phyloP scores from a whole-genome alignment of 352 stramenopile genomes.

The Phytophthora citricola region DNA sequence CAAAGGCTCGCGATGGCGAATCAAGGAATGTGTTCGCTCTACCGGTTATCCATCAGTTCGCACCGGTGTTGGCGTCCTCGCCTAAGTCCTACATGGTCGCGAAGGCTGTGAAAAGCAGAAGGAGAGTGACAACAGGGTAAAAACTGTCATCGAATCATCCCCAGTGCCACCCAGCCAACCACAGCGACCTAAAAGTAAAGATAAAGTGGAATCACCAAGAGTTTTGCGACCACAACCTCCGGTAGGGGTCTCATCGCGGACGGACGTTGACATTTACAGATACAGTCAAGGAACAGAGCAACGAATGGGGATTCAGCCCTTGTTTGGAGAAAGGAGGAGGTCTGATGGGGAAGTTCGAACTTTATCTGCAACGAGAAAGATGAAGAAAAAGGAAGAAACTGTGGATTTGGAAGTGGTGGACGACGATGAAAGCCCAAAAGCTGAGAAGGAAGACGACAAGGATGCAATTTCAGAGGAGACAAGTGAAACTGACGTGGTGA shows the following conservation, averaged over 20 bases:
- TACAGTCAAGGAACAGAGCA: slow-evolving; percentile 63
- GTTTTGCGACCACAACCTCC: slow-evolving; percentile 45
- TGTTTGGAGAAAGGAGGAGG: slow-evolving; percentile 70
- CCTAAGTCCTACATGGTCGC: slow-evolving; percentile 41
- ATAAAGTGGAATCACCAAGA: slow-evolving; percentile 35
- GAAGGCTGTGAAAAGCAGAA: slow-evolving; percentile 12
- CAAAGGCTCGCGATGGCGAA: slow-evolving; percentile 42
- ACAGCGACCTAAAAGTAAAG: slow-evolving; percentile 22
- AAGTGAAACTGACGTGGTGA: not conserved
- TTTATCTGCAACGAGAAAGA: slow-evolving; percentile 34
- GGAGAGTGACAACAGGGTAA: not conserved
- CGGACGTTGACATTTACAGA: slow-evolving; percentile 66
- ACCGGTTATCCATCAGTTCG: slow-evolving; percentile 68
- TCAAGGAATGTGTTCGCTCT: slow-evolving; percentile 55
- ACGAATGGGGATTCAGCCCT: slow-evolving; percentile 71
- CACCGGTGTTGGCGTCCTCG: slow-evolving; percentile 57
- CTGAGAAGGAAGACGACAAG: too few species aligned
- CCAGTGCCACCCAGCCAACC: slow-evolving; percentile 10
- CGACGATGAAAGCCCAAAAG: not conserved
- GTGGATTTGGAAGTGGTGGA: not conserved
- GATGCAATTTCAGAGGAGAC: not conserved
- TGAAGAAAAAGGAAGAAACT: slow-evolving; percentile 15
- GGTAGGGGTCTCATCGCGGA: slow-evolving; percentile 47
- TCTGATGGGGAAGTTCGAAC: slow-evolving; percentile 33
- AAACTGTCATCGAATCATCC: not conserved